These are phyloP conservation scores for Thraustochytrium striatum DNA, from an alignment of 352 stramenopile species.

Conservation along the genomic window DNA sequence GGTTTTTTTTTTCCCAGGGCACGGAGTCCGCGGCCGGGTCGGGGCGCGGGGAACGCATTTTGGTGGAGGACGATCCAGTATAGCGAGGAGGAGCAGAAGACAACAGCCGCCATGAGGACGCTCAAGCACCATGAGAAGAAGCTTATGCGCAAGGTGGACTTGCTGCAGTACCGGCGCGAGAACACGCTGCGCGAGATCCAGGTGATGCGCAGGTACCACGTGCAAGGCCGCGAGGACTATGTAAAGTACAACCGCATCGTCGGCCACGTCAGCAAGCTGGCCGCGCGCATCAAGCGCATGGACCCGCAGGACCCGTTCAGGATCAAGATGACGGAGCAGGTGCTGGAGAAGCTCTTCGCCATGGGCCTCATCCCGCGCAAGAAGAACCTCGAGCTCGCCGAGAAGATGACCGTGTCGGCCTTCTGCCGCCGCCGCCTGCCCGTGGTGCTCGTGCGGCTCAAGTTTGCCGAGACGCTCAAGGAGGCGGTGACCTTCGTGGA, in stretches of 20 bases:
- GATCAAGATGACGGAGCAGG: conserved; percentile 89
- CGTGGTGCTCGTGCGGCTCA: conserved; percentile 97
- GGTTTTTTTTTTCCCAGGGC: neutral
- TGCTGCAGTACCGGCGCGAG: conserved; percentile 97
- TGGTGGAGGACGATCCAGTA: neutral
- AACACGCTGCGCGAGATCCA: conserved; percentile 97
- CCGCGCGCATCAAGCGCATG: conserved; percentile 89
- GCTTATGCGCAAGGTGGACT: conserved; percentile 96
- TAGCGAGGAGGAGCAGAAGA: neutral
- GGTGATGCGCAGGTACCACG: conserved; percentile 93
- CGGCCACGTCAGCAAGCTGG: conserved; percentile 87
- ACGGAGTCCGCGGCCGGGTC: neutral
- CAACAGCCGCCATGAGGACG: conserved; percentile 67
- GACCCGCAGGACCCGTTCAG: conserved; percentile 88
- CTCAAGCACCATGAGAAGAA: conserved; percentile 96
- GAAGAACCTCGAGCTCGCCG: conserved; percentile 91
- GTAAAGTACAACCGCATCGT: conserved; percentile 96
- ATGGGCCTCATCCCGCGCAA: conserved; percentile 94
- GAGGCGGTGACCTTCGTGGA: conserved; percentile 95
- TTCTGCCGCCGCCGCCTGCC: conserved; percentile 85
- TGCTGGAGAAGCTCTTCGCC: conserved; percentile 95
- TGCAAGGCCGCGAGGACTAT: conserved; percentile 97
- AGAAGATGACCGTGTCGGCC: conserved; percentile 90
- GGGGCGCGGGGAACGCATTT: neutral
- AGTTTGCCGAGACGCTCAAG: conserved; percentile 97